These are phyloP conservation scores for Kwoniella sp. DNA, from an alignment of 768 basidiomycete genomes.

Conservation along the genomic window DNA sequence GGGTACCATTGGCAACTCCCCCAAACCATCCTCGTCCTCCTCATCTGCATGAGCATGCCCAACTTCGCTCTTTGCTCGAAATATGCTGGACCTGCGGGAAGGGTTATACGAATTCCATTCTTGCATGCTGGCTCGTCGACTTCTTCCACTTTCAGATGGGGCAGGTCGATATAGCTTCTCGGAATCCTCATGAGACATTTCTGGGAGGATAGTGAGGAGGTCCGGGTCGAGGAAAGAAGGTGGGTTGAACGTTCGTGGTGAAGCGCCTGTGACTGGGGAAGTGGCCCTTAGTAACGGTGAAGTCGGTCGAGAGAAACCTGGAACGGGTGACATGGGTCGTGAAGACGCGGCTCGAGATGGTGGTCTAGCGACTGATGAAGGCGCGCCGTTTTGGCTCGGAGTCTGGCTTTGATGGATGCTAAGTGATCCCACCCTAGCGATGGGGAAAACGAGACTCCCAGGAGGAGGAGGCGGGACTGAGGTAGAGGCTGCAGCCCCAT, in stretches of 20 bases:
- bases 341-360: background rate
- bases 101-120: slow-evolving; percentile 12
- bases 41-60: background rate
- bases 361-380: background rate
- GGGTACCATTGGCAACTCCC: slow-evolving; percentile 17
- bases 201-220: slow-evolving; percentile 49
- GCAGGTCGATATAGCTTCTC: slow-evolving; percentile 26
- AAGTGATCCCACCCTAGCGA: slow-evolving; percentile 14
- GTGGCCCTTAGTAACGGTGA: slow-evolving; percentile 20
- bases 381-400: background rate
- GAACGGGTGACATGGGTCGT: slow-evolving; percentile 19
- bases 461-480: background rate
- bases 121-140: slow-evolving; percentile 20
- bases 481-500: background rate
- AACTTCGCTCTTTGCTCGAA: slow-evolving; percentile 24
- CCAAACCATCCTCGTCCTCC: slow-evolving; percentile 19
- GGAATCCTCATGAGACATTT: slow-evolving; percentile 43
- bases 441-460: slow-evolving; percentile 18
- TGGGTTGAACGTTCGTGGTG: slow-evolving; percentile 28
- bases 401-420: slow-evolving; percentile 1
- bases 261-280: background rate
- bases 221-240: slow-evolving; percentile 47
- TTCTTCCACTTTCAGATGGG: slow-evolving; percentile 21
- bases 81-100: slow-evolving; percentile 26
- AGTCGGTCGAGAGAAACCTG: slow-evolving; percentile 23